Conservation (phyloP, 495 filamentous ascomycete species). For the Hypoxylon trugodes region DNA sequence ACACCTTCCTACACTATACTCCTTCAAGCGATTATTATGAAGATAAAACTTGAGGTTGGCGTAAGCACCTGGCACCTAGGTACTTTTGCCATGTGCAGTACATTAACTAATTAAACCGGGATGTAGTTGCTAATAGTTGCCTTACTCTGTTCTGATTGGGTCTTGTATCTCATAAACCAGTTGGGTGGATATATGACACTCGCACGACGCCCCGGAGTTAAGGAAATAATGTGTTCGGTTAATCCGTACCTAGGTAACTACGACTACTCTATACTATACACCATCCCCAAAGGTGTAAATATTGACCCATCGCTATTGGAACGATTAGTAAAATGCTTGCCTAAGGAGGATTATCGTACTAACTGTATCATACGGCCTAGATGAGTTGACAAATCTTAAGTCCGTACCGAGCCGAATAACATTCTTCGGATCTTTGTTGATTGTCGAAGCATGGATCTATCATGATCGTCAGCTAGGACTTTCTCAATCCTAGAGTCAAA, state of each 20-base stretch:
- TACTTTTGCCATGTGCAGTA: too few species aligned
- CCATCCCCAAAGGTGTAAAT: slow-evolving; percentile 39
- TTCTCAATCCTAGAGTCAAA: background rate
- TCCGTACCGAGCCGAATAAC: slow-evolving; percentile 66
- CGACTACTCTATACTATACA: slow-evolving; percentile 15
- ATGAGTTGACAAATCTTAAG: slow-evolving; percentile 62
- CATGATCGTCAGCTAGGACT: background rate
- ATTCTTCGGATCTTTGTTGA: slow-evolving; percentile 64
- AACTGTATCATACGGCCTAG: slow-evolving; percentile 57
- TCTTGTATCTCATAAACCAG: too few species aligned
- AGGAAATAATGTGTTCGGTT: background rate
- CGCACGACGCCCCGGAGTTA: background rate
- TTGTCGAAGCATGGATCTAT: slow-evolving; percentile 64
- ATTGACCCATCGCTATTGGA: slow-evolving; percentile 40
- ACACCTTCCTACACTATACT: too few species aligned
- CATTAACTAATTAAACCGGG: too few species aligned
- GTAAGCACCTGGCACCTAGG: too few species aligned
- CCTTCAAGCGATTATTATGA: too few species aligned
- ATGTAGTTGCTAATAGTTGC: too few species aligned
- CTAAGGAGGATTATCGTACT: background rate
- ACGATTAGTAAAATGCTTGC: background rate
- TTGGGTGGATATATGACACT: too few species aligned
- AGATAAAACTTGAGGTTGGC: too few species aligned
- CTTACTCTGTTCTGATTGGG: too few species aligned
- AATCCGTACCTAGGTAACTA: background rate